Evolutionary conservation across 2,329 filamentous ascomycete species (phyloP), one percentile per base, ranked within the genome.

Genomic region (Cercospora sp.): DNA sequence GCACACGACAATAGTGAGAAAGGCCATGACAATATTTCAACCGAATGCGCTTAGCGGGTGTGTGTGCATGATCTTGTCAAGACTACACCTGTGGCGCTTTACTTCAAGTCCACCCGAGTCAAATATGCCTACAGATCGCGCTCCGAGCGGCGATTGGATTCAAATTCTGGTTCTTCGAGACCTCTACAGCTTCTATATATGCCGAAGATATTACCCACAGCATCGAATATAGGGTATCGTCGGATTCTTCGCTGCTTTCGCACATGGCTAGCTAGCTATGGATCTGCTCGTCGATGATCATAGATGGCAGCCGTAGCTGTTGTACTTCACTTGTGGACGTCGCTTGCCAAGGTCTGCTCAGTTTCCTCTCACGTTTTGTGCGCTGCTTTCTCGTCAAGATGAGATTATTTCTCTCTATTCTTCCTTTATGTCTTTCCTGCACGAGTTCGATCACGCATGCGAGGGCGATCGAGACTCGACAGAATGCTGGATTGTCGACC

Each of bases 191-290:
- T 30, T 30, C 26, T 26, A 58, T 28, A 33, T 31, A 33, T 58
- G 23, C 53, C 53, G 53, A 33, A 30, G 30, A 6, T 58, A 58
- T 58, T 30, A 58, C 18, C 23, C 31, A 26, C 16, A 28, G 30
- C 53, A 58, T 58, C 53, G 30, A 58, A 28, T 58, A 58, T 58
- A 58, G 53, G 26, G 20, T 30, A 58, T 58, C 26, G 30, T n/a
- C 30, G 6, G 6, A 31, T 16, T 9, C 20, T 18, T 18, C 23
- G 23, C 45, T 51, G 18, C 45, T 51, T 26, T 23, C 45, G 20
- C 45, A n/a, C 36, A 23, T 51, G 18, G 45, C 45, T 20, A 51
- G 45, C 45, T 20, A 51, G 45, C 20, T 23, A 51, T 51, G 45
- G 45, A 51, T 51, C 45, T 23, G 18, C 20, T 26, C 7, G 45